These are phyloP conservation scores for Kodamaea hsintzibuensis DNA, from an alignment of 805 yeast species.

Conservation along the genomic window DNA sequence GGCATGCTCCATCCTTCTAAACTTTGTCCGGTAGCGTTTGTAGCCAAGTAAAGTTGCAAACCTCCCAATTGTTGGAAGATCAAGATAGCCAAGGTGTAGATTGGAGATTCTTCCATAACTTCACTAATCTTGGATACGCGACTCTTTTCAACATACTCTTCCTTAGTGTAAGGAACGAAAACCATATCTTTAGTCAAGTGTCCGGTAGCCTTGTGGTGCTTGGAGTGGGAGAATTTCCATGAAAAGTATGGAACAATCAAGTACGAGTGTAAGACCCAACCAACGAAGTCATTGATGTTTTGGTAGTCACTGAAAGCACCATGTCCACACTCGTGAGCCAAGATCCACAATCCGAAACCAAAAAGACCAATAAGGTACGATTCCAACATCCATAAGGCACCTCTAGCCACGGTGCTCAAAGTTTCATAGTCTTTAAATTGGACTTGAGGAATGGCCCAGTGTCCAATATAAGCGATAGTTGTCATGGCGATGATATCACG, in stretches of 20 bases:
- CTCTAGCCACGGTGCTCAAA: constrained; percentile 39
- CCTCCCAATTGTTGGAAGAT: constrained; percentile 76
- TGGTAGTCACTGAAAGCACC: constrained; percentile 78
- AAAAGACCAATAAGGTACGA: constrained; percentile 60
- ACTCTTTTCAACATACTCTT: constrained; percentile 48
- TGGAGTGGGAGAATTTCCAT: constrained; percentile 82
- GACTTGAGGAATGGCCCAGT: constrained; percentile 50
- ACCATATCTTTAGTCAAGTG: constrained; percentile 83
- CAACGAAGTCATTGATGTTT: constrained; percentile 72
- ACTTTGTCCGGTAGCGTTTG: constrained; percentile 77
- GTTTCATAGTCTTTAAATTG: constrained; percentile 23
- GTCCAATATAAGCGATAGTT: constrained; percentile 53
- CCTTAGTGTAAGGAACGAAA: constrained; percentile 71
- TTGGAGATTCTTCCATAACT: constrained; percentile 72
- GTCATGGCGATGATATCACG: constrained; percentile 59
- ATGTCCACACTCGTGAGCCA: constrained; percentile 93
- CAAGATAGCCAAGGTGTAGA: constrained; percentile 56
- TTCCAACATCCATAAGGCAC: constrained; percentile 59
- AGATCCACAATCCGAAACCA: constrained; percentile 70
- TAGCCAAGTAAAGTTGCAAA: constrained; percentile 64
- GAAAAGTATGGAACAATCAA: constrained; percentile 83
- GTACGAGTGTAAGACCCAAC: constrained; percentile 81
- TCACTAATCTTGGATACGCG: constrained; percentile 49
- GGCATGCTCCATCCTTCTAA: constrained; percentile 48
- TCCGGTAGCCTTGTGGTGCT: constrained; percentile 91